A percentile compares a stretch with the other conserved stretches of the same genome.
phyloP scores from a whole-genome alignment of 805 yeast genomes.

The Lipomyces chichibuensis region DNA sequence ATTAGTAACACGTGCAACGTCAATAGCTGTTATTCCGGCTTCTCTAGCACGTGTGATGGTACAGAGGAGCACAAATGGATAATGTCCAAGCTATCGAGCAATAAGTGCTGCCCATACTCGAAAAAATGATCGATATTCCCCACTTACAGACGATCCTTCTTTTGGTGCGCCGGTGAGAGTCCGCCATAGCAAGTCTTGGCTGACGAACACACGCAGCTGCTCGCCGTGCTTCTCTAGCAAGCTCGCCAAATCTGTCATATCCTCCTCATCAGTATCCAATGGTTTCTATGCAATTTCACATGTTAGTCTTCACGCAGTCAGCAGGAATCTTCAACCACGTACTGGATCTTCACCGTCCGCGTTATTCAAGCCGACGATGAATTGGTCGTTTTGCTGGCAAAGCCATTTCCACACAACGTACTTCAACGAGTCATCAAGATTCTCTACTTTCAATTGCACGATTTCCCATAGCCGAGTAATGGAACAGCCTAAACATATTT shows the following conservation, averaged over 20 bases:
- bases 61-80: conserved; percentile 48
- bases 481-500: conserved; percentile 35
- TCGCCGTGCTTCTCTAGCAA: conserved; percentile 28
- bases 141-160: conserved; percentile 37
- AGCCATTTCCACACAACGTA: conserved; percentile 41
- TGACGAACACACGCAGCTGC: conserved; percentile 38
- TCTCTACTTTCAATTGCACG: conserved; percentile 29
- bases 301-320: background rate
- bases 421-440: conserved; percentile 37
- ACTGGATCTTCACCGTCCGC: conserved; percentile 16
- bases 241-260: conserved; percentile 21
- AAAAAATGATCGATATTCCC: background rate
- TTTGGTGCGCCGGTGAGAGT: conserved; percentile 44
- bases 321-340: background rate
- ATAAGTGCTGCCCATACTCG: background rate
- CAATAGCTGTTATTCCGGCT: conserved; percentile 45
- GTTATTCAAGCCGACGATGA: conserved; percentile 31
- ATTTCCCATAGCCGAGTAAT: conserved; percentile 40
- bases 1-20: conserved; percentile 44
- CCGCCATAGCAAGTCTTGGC: conserved; percentile 45
- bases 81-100: conserved; percentile 39
- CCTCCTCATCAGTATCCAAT: conserved; percentile 13
- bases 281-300: conserved; percentile 8
- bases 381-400: conserved; percentile 27
- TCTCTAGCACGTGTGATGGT: conserved; percentile 48